A percentile compares a stretch with the other conserved stretches of the same genome.
phyloP scores from a whole-genome alignment of 805 yeast genomes.

The Wickerhamiella allomyrinae region DNA sequence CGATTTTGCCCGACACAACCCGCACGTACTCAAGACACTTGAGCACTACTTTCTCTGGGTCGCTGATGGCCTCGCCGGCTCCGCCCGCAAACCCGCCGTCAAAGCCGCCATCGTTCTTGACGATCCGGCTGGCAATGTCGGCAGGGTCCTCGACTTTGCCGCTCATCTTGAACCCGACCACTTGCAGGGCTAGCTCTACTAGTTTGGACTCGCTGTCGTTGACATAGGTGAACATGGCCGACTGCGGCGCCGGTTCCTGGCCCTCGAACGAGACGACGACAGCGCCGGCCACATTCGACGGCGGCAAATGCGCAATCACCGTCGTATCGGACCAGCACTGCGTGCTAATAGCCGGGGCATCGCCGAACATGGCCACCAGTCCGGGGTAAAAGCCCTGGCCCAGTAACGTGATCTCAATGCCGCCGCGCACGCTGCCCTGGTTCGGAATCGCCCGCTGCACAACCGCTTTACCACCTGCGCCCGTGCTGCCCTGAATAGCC shows the following conservation, averaged over 20 bases:
- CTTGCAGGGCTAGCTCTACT: slow-evolving; percentile 88
- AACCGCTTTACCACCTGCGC: slow-evolving; percentile 31
- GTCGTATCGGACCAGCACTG: slow-evolving; percentile 96
- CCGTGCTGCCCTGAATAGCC: background rate
- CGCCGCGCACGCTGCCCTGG: slow-evolving; percentile 92
- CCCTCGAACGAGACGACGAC: slow-evolving; percentile 73
- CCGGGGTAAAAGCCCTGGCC: slow-evolving; percentile 83
- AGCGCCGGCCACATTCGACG: slow-evolving; percentile 79
- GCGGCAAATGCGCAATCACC: slow-evolving; percentile 85
- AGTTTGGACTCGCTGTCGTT: slow-evolving; percentile 93
- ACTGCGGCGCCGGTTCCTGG: slow-evolving; percentile 25
- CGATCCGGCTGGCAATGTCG: slow-evolving; percentile 81
- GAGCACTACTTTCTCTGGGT: slow-evolving; percentile 17
- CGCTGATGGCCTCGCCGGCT: background rate
- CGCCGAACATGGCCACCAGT: slow-evolving; percentile 73
- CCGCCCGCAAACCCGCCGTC: background rate
- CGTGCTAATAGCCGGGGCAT: slow-evolving; percentile 38
- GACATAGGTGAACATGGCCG: slow-evolving; percentile 62
- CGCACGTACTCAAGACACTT: slow-evolving; percentile 19
- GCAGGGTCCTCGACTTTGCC: slow-evolving; percentile 91
- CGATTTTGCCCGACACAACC: slow-evolving; percentile 23
- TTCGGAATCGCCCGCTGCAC: slow-evolving; percentile 87
- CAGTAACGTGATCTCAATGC: slow-evolving; percentile 81
- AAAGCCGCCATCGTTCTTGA: slow-evolving; percentile 26
- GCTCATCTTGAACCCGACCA: slow-evolving; percentile 93